Base-by-base conservation (phyloP, 2,329 filamentous ascomycete species). In the Grosmannia clavigera region DNA sequence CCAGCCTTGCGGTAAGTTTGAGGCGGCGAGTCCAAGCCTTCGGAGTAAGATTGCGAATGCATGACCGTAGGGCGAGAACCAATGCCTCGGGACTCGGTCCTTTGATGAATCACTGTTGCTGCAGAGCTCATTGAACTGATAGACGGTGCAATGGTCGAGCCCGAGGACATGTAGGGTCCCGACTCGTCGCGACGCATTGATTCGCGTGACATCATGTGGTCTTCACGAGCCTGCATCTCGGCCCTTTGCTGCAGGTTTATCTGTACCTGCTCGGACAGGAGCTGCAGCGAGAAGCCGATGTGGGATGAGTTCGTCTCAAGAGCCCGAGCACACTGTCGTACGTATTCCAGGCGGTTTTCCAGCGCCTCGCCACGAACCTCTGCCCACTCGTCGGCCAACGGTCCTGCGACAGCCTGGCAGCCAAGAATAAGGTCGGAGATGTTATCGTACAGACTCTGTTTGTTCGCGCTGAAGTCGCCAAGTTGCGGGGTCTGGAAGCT, bases 351-450 rank as follows among this genome's bases (percentile, higher is more conserved):
- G 27, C 94, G 85, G 65, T 90, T 90, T 68, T 96, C 92, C 35
- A 99, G 77, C 9, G 92, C 88, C 70, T 95, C 90, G 1, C 91
- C 90, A 52, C 91, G 85, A n/a, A 92, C 79, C 70, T 96, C 91
- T 4, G 92, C 84, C 94, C 94, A 99, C 73, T 99, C 94, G 70
- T 99, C 94, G 10, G 87, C 89, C 52, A 99, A 74, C 6, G 94
- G 94, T 10, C 90, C 90, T 6, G 91, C 89, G n/a, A 97, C 87
- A 29, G 88, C 85, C 73, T 99, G 94, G 68, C 92, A 96, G 61
- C 87, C 85, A 57, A 96, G 75, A 4, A 97, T 75, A 33, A 99
- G 81, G 70, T 97, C 94, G 10, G 91, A 92, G 60, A 96, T 87
- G 61, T 91, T 88, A 72, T 97, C 94, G 72, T 97, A 97, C 22